Conservation (phyloP, 495 filamentous ascomycete genomes). For the Xeromyces bisporus region DNA sequence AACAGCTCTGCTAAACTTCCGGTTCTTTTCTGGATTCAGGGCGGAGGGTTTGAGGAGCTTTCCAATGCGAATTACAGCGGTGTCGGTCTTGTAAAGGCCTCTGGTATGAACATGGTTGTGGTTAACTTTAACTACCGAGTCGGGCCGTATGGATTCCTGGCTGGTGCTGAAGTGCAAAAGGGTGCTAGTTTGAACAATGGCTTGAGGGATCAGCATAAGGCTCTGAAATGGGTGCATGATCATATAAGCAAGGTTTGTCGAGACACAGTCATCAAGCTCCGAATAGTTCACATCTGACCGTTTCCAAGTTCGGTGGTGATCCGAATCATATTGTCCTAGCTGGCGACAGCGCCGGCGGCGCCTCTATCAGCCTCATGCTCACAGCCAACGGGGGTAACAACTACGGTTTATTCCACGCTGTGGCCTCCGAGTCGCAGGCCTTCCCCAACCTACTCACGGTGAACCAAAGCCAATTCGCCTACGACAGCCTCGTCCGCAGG, state of each 20-base stretch:
- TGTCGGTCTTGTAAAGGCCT: conserved; percentile 39
- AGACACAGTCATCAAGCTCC: too few species aligned
- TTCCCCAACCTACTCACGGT: conserved; percentile 44
- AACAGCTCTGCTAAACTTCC: conserved; percentile 28
- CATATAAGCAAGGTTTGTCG: conserved; percentile 39
- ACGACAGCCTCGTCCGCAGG: conserved; percentile 40
- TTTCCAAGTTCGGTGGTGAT: conserved; percentile 52
- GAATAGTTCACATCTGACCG: too few species aligned
- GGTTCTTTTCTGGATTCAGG: conserved; percentile 60
- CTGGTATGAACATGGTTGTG: conserved; percentile 42
- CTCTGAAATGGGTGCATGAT: conserved; percentile 51
- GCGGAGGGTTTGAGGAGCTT: conserved; percentile 52
- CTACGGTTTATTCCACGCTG: conserved; percentile 42
- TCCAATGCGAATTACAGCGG: conserved; percentile 54
- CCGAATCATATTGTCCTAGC: conserved; percentile 53
- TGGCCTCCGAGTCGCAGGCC: conserved; percentile 47
- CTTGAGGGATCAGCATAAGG: conserved; percentile 49
- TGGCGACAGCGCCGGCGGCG: conserved; percentile 56
- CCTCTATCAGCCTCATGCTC: conserved; percentile 47
- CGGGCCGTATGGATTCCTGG: conserved; percentile 57
- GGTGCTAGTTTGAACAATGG: conserved; percentile 48
- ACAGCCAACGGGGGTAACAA: conserved; percentile 42
- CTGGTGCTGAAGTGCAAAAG: conserved; percentile 37
- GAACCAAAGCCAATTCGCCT: conserved; percentile 45
- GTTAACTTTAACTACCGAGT: conserved; percentile 71